Evolutionary conservation across 1,284 basidiomycete genomes (phyloP), one percentile per base, ranked within the genome.

Genomic region (Puccinia hordei): DNA sequence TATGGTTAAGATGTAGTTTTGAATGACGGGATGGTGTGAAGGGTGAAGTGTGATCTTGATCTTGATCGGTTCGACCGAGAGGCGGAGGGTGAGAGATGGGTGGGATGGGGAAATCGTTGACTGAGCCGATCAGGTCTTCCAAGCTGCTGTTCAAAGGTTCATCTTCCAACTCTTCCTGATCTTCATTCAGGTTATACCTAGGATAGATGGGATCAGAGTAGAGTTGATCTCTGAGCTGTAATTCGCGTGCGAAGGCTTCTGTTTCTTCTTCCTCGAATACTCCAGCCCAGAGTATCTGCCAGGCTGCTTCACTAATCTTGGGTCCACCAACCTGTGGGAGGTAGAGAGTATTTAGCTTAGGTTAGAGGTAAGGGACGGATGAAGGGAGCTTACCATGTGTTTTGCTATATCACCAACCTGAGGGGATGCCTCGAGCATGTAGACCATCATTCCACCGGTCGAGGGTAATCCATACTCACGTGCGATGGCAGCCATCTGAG

Each of bases 401-500:
- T 53, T 46, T 17, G 65, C 77, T 27, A 80, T 17, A 3, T 72
- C 77, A 8, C 77, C 77, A 2, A 27, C 19, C 1, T 30, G 30
- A 17, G 66, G 55, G 9, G 68, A 80, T 4, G 66, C 83, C 59
- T 84, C 83, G 65, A 92, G 88, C 63, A 94, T 89, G 84, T 93
- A 94, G 3, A 94, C 87, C 61, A 93, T 87, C 76, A 94, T 86
- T 19, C 93, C 93, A 19, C 89, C 86, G 0, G 91, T 91, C 83
- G 91, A 93, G 0, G 93, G 93, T 17, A 94, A 87, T 12, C 91
- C 91, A 84, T 93, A 94, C 86, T 94, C 93, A 84, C 90, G 90
- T n/a, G 93, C 91, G 74, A 93, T 93, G n/a, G 91, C 91, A 59
- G 87, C 87, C 8, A 93, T 86, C 83, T 93, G 92, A 1, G 90